These are phyloP conservation scores for Anthostomella pinea DNA, from an alignment of 2,329 filamentous ascomycete genomes.

Conservation along the genomic window DNA sequence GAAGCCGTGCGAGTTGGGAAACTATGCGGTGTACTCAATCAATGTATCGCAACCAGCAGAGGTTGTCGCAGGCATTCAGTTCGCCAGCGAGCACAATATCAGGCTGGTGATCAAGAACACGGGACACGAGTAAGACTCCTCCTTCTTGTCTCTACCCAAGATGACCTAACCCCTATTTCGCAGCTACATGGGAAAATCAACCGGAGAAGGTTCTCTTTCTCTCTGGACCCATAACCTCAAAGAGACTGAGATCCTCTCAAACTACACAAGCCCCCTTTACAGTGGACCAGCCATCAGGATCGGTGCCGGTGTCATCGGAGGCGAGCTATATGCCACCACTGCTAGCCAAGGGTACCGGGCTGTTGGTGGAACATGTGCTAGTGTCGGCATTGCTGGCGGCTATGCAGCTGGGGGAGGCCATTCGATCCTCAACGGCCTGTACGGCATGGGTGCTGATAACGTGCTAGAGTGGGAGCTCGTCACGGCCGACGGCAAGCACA, in stretches of 20 bases:
- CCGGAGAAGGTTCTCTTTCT: constrained; percentile 43
- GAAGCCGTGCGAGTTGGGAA: constrained; percentile 43
- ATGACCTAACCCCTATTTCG: neutral
- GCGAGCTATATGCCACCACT: constrained; percentile 42
- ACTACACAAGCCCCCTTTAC: constrained; percentile 42
- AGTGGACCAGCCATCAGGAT: constrained; percentile 50
- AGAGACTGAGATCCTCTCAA: constrained; percentile 31
- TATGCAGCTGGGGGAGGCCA: constrained; percentile 61
- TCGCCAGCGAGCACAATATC: constrained; percentile 36
- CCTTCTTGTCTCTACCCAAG: neutral
- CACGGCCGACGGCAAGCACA: constrained; percentile 38
- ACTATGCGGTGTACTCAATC: constrained; percentile 42
- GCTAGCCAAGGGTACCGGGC: constrained; percentile 37
- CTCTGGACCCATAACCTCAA: constrained; percentile 45
- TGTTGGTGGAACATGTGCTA: constrained; percentile 47
- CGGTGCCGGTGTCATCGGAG: constrained; percentile 51
- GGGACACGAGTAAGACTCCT: constrained; percentile 36
- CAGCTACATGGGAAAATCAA: constrained; percentile 41
- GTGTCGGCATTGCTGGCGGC: constrained; percentile 57
- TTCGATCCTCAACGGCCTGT: constrained; percentile 45
- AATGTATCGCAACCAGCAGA: constrained; percentile 32
- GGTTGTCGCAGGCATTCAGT: constrained; percentile 33
- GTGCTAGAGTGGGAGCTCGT: constrained; percentile 53
- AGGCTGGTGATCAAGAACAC: constrained; percentile 44
- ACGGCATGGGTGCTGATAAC: constrained; percentile 58